Base-by-base conservation (phyloP, 2,329 filamentous ascomycete genomes). In the Rhynchosporium graminicola region DNA sequence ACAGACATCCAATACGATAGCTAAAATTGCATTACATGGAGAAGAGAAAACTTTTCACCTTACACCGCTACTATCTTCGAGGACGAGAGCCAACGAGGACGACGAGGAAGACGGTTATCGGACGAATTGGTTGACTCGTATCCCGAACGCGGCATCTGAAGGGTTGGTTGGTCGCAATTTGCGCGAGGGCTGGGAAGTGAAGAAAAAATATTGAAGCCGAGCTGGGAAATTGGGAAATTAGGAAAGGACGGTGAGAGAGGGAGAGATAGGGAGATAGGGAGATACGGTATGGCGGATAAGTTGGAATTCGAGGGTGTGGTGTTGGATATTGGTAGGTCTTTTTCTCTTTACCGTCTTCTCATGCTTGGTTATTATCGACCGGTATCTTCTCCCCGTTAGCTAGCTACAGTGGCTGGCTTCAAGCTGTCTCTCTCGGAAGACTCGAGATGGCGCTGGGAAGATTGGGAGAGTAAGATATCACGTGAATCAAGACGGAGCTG, bases 271-370 rank as follows among this genome's bases (percentile, higher is more conserved):
- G n/a, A n/a, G n/a, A n/a, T n/a, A n/a, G n/a, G n/a, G 57, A 64
- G 54, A 55, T 42, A 46, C 47, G 57, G 43, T 43, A 64, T 57
- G 60, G 45, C 42, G 29, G 45, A 26, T 5, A 48, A 60, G 28
- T 48, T 59, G 42, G 57, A 54, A 29, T 42, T 66, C 40, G 60
- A 70, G 58, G 68, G 69, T 13, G 65, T 74, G 31, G 57, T 74
- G 33, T 65, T 74, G n/a, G 73, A 74, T 69, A 74, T 74, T 46
- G 73, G 73, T 74, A 65, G 66, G 73, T 70, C 58, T 45, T 33
- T 36, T 10, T 10, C 9, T 6, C 33, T 36, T 36, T 36, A 10
- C 33, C 5, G 6, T 36, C 33, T 36, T 36, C 9, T 36, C 9
- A 6, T 36, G 6, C 9, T 36, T 36, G 5, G 5, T 36, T 36